Base-by-base conservation (phyloP, 371 early-diverging fungal species). In the Mucor circinelloides region DNA sequence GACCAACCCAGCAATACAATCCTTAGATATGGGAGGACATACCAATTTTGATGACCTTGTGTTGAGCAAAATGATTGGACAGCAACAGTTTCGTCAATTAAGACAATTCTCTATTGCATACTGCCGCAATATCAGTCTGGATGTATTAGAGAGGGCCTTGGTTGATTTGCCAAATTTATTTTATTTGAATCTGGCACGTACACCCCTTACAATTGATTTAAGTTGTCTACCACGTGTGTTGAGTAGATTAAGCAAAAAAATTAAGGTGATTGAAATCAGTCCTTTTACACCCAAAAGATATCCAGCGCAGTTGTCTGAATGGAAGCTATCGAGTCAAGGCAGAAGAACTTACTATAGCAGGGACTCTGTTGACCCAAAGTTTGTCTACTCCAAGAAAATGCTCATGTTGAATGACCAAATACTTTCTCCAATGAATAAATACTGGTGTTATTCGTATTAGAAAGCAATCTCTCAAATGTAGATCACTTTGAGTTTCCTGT, bases 11-110 rank as follows among this genome's bases (percentile, higher is more conserved):
- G 7, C 34, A 1, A 27, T 74, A 10, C 58, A 69, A 4, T 59
- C 66, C 9, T 54, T 79, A 27, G 72, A 79, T 52, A 64, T 79
- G 50, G 76, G 79, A 13, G 79, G 79, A 17, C 79, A 76, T 27
- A 63, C 38, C 1, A 48, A 71, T 10, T 34, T 78, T 34, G 70
- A 71, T 28, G 72, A 75, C 52, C 12, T n/a, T 6, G 60, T 73
- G 1, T 48, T 73, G 2, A 23, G 19, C 15, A n/a, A 19, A 6
- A 31, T 68, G 23, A 54, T 56, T 17, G 38, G 32, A 6, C 50
- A 55, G 9, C 27, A 61, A 17, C 52, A 55, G 7, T 40, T 73
- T 7, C 50, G 68, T 25, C 32, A 66, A 21, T 50, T 56, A 64
- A 50, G 19, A 23, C 64, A 21, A 27, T 38, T 65, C 17, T 68